These are phyloP conservation scores for Dorcoceras hygrometricum DNA, from an alignment of 257 asterid genomes.

Conservation along the genomic window DNA sequence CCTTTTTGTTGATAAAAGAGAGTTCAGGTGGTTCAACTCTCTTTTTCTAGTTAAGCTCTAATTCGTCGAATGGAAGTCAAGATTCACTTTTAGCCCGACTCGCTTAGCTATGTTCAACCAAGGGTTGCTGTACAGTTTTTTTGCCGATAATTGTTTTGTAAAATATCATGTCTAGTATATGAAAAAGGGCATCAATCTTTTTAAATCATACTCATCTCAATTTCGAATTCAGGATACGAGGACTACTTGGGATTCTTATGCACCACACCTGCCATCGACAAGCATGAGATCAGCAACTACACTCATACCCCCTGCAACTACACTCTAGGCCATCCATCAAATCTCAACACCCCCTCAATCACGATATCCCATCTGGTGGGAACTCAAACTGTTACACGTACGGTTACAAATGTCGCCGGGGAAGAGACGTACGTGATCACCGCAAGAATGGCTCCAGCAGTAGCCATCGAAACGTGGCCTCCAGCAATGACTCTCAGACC, in stretches of 20 bases:
- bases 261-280: constrained; percentile 76
- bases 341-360: constrained; percentile 82
- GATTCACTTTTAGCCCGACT: neutral
- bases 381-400: constrained; percentile 71
- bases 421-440: constrained; percentile 89
- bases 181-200: neutral
- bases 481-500: constrained; percentile 95
- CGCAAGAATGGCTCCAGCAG: constrained; percentile 83
- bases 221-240: constrained; percentile 50
- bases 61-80: neutral
- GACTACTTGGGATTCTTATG: constrained; percentile 96
- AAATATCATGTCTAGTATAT: neutral
- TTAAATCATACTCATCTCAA: constrained; percentile 18
- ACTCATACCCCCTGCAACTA: constrained; percentile 83
- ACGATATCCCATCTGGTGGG: constrained; percentile 88
- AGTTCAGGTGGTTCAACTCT: neutral
- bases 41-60: no score
- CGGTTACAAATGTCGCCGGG: constrained; percentile 72
- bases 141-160: neutral
- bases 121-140: neutral
- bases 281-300: constrained; percentile 62
- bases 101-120: neutral
- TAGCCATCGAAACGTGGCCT: constrained; percentile 84
- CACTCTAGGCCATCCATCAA: constrained; percentile 82
- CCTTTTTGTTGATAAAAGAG: neutral